A percentile compares a stretch with the other conserved stretches of the same genome.
phyloP scores from a whole-genome alignment of 1,139 yeast genomes.

The Diutina pseudorugosa region DNA sequence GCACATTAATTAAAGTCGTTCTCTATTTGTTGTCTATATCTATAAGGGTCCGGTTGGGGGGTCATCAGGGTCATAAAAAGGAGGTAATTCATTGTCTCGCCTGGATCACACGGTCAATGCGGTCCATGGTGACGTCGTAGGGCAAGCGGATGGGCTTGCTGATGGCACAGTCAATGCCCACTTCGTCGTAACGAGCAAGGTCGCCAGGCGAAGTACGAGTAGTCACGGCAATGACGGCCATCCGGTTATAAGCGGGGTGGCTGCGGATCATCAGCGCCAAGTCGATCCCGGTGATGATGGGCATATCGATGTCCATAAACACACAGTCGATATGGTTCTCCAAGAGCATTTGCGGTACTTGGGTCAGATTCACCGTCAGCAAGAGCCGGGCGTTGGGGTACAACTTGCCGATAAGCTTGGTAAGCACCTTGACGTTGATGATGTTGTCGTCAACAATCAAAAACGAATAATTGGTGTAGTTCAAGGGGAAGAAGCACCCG shows the following conservation, averaged over 20 bases:
- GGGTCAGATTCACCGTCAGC: conserved; percentile 20
- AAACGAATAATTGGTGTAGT: conserved; percentile 16
- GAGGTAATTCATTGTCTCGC: conserved; percentile 1
- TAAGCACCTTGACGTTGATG: conserved; percentile 28
- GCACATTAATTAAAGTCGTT: too few species aligned
- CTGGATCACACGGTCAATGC: conserved; percentile 11
- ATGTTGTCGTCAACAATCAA: conserved; percentile 33
- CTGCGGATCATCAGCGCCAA: conserved; percentile 21
- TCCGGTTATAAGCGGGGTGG: conserved; percentile 4
- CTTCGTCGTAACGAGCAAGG: conserved; percentile 16
- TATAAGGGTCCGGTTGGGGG: neutral
- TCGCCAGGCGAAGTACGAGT: conserved; percentile 20
- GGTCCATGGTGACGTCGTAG: conserved; percentile 11
- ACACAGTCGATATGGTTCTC: conserved; percentile 20
- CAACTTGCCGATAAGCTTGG: conserved; percentile 19
- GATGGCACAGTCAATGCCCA: conserved; percentile 32
- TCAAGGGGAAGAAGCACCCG: conserved; percentile 10
- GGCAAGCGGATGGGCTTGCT: conserved; percentile 26
- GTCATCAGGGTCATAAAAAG: too few species aligned
- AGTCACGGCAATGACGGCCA: conserved; percentile 34
- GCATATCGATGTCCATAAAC: conserved; percentile 38
- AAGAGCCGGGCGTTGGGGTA: conserved; percentile 23
- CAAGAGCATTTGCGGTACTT: conserved; percentile 12
- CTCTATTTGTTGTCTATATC: neutral
- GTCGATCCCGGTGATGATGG: conserved; percentile 30